Conservation (phyloP, 202 grass and related monocot genomes). For the Setaria italica region DNA sequence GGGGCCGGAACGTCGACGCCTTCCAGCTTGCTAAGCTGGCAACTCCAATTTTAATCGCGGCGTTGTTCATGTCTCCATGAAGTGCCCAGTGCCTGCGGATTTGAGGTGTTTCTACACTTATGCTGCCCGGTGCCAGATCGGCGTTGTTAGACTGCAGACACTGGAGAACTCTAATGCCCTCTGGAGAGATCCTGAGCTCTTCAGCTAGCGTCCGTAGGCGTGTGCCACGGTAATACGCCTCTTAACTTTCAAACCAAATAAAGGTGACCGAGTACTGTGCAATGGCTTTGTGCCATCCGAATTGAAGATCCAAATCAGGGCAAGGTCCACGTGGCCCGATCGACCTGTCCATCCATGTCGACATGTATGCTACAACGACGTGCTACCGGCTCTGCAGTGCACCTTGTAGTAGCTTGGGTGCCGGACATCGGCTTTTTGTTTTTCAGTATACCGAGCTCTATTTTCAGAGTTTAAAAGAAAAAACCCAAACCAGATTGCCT, state of each 20-base stretch:
- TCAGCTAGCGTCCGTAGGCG: background rate
- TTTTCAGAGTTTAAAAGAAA: background rate
- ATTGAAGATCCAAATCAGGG: background rate
- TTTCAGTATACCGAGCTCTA: too few species aligned
- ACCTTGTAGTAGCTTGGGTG: too few species aligned
- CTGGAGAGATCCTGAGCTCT: background rate
- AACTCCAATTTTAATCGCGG: background rate
- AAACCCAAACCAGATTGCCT: background rate
- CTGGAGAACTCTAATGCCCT: background rate
- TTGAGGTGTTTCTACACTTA: background rate
- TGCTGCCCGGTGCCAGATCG: background rate
- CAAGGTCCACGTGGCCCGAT: background rate
- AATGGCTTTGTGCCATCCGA: background rate
- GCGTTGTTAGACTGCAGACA: too few species aligned
- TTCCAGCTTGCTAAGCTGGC: background rate
- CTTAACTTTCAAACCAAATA: too few species aligned
- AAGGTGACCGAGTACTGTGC: background rate
- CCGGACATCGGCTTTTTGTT: too few species aligned
- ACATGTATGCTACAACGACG: conserved; percentile 2
- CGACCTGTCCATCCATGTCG: background rate
- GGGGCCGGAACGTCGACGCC: background rate
- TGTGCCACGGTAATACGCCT: background rate
- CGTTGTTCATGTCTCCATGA: background rate
- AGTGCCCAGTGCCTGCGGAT: background rate
- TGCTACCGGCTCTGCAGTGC: background rate